These are phyloP conservation scores for Pelargonium nanum DNA, from an alignment of 345 rosid genomes.

Conservation along the genomic window DNA sequence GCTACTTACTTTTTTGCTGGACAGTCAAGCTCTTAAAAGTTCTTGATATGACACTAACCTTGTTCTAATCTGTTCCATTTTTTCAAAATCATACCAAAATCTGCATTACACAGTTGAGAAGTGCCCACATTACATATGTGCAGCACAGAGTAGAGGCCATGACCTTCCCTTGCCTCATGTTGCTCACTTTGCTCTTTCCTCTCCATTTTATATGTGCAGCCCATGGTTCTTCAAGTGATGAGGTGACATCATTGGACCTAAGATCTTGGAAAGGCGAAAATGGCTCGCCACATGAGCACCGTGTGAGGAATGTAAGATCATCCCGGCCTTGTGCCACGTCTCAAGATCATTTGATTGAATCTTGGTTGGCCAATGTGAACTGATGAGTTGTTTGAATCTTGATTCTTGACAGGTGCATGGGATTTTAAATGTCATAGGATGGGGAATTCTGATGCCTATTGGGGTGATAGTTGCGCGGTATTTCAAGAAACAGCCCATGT, in stretches of 20 bases:
- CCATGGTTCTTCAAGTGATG: no score
- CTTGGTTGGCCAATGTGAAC: no score
- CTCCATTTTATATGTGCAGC: conserved; percentile 1
- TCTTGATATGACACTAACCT: neutral
- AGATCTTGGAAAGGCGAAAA: conserved; percentile 17
- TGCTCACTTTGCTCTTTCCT: conserved; percentile 14
- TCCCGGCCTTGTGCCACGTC: neutral
- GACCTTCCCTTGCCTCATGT: conserved; percentile 13
- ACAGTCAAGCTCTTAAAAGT: neutral
- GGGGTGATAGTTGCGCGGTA: conserved; percentile 29
- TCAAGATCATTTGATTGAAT: neutral
- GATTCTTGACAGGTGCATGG: conserved; percentile 25
- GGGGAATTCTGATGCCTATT: conserved; percentile 28
- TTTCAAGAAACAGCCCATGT: conserved; percentile 18
- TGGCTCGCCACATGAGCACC: conserved; percentile 5
- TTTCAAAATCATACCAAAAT: no score
- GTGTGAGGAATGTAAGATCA: conserved; percentile 19
- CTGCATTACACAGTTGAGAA: no score
- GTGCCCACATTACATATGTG: no score
- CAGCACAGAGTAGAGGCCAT: no score
- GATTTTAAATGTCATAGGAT: conserved; percentile 28
- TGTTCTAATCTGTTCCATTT: neutral
- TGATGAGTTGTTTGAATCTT: neutral
- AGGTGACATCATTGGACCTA: conserved; percentile 10
- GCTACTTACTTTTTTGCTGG: neutral